A percentile compares a stretch with the other conserved stretches of the same genome.
These are phyloP conservation scores for Punica granatum DNA, from an alignment of 345 rosid species.

Conservation along the genomic window DNA sequence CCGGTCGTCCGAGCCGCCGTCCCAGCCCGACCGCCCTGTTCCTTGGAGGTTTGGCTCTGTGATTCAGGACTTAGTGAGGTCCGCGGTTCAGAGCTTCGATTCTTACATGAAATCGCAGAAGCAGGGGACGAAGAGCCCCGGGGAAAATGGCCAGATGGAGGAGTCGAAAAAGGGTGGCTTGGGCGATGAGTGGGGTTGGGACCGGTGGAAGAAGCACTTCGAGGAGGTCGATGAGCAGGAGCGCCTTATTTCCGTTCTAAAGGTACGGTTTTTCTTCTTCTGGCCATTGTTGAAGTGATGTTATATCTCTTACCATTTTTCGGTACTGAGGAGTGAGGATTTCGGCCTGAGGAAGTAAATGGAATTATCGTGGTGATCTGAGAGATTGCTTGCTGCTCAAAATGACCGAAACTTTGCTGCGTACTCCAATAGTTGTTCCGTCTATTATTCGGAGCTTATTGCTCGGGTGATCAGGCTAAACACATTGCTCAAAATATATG, in stretches of 20 bases:
- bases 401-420: neutral
- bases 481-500: neutral
- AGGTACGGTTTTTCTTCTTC: slow-evolving; percentile 32
- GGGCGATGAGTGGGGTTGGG: slow-evolving; percentile 75
- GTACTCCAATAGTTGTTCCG: neutral
- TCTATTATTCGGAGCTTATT: neutral
- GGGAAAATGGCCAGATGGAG: neutral
- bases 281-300: too few species aligned
- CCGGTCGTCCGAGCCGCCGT: slow-evolving; percentile 21
- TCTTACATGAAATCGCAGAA: slow-evolving; percentile 28
- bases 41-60: slow-evolving; percentile 50
- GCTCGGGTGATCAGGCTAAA: neutral
- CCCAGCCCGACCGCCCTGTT: slow-evolving; percentile 14
- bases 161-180: slow-evolving; percentile 9
- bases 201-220: slow-evolving; percentile 81
- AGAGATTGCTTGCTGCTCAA: neutral
- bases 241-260: slow-evolving; percentile 60
- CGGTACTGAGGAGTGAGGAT: neutral
- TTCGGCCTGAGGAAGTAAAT: neutral
- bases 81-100: slow-evolving; percentile 48
- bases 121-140: slow-evolving; percentile 12
- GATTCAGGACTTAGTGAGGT: slow-evolving; percentile 42
- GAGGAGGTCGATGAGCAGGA: slow-evolving; percentile 72
- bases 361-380: neutral
- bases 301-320: too few species aligned